Base-by-base conservation (phyloP, 495 filamentous ascomycete species). In the Aspergillus asperescens region DNA sequence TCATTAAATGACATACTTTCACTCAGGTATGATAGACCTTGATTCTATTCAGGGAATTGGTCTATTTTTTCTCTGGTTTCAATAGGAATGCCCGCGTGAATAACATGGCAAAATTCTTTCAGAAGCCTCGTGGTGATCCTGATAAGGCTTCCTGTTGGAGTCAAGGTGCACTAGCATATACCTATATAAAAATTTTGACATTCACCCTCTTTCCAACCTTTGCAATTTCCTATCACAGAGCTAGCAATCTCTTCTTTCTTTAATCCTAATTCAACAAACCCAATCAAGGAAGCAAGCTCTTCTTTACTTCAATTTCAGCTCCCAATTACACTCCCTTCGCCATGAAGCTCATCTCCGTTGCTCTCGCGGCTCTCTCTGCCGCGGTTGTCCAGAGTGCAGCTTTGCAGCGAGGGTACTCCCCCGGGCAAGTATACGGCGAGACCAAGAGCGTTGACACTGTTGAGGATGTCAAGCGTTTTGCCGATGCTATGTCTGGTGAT, bases 271-370 rank as follows among this genome's bases (percentile, higher is more conserved):
- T 7, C 12, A 15, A 15, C 7, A 35, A 1, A 15, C 16, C 18
- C 34, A 22, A 39, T 22, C 24, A 16, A 10, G 38, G 27, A 48
- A 45, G 18, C 12, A 23, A 45, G 16, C 31, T 22, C 10, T 42
- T 35, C 31, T 35, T 27, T 38, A 27, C 19, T 20, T 29, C 20
- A 19, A 40, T 2, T 22, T 23, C 18, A 20, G 16, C 29, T 16
- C 15, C 29, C n/a, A 42, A 16, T 28, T 41, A 16, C 43, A 45
- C 27, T 52, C 5, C 31, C 16, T 10, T 34, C 62, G 71, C 50
- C 23, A 81, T 81, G 78, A 79, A 79, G 74, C 50, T 77, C 58
- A 57, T 67, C 45, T 57, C 69, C 24, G 48, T 76, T 44, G 52
- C 60, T 24, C 37, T 75, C 42, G 65, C 71, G 39, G 48, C 72